Percentiles rank a stretch among this genome's conserved stretches.
Evolutionary conservation across 192 early-diverging fungal species (phyloP).

Genomic region (Linnemannia schmuckeri): DNA sequence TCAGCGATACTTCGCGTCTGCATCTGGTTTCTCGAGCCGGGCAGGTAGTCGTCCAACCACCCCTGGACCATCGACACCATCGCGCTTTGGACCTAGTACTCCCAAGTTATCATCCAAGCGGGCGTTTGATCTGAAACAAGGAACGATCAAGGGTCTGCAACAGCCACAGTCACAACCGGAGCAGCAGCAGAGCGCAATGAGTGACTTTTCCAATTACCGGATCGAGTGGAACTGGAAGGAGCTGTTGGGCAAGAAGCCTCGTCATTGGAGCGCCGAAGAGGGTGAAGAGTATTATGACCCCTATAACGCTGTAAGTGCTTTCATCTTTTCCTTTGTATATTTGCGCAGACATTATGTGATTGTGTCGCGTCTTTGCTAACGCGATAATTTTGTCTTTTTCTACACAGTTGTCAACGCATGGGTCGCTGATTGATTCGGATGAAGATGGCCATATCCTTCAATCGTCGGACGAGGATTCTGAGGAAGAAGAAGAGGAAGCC

Average conservation of each 20-base stretch:
- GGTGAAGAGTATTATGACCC: constrained; percentile 53
- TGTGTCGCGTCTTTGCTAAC: not conserved
- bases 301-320: constrained; percentile 51
- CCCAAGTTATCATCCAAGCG: constrained; percentile 33
- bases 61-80: constrained; percentile 41
- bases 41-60: constrained; percentile 48
- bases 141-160: not conserved
- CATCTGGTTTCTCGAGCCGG: constrained; percentile 38
- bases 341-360: not conserved
- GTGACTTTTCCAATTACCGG: constrained; percentile 49
- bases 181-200: constrained; percentile 11
- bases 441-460: constrained; percentile 40
- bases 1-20: constrained; percentile 17
- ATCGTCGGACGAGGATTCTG: constrained; percentile 40
- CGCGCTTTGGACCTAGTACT: constrained; percentile 45
- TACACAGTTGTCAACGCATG: constrained; percentile 46
- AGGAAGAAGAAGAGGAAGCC: constrained; percentile 22
- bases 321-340: not conserved
- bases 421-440: constrained; percentile 39
- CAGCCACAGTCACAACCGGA: not conserved
- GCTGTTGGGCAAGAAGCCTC: constrained; percentile 49
- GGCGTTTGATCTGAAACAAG: constrained; percentile 25
- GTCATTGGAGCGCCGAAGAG: constrained; percentile 47
- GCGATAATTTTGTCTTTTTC: not conserved
- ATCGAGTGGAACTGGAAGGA: constrained; percentile 59